Evolutionary conservation across 2,329 filamentous ascomycete species (phyloP).

Genomic region (Penicillium sclerotiorum): DNA sequence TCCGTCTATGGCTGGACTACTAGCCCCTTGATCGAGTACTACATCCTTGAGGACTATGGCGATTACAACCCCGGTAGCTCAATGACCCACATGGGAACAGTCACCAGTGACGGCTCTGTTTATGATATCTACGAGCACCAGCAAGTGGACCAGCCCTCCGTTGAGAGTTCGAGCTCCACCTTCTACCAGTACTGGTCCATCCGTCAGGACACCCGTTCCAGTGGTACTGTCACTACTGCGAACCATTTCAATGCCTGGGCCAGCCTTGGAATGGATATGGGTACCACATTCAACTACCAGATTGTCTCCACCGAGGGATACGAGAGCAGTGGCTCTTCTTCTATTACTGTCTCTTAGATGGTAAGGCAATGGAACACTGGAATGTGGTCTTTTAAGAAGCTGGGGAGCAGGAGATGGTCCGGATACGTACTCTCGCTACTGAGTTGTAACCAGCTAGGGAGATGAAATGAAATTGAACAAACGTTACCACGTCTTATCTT

Average conservation of each 20-base stretch:
- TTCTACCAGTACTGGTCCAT: constrained; percentile 50
- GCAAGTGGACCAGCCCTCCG: constrained; percentile 44
- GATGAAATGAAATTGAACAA: no score
- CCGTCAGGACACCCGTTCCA: constrained; percentile 36
- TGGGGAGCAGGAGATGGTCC: no score
- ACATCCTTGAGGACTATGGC: constrained; percentile 40
- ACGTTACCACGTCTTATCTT: no score
- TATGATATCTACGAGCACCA: constrained; percentile 44
- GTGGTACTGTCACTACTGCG: constrained; percentile 38
- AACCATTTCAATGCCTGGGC: constrained; percentile 45
- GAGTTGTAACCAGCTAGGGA: no score
- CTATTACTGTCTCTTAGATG: constrained; percentile 39
- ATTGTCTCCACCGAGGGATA: constrained; percentile 50
- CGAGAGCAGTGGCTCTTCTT: constrained; percentile 41
- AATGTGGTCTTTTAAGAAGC: no score
- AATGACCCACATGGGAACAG: constrained; percentile 35
- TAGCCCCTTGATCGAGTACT: constrained; percentile 40
- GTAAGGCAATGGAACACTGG: no score
- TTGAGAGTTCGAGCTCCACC: constrained; percentile 41
- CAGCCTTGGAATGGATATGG: constrained; percentile 34
- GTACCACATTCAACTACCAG: constrained; percentile 41
- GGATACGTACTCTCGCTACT: no score
- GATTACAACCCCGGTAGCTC: constrained; percentile 35
- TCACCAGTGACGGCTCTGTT: constrained; percentile 39
- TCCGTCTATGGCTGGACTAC: constrained; percentile 48